These are phyloP conservation scores for Globisporangium nodosum DNA, from an alignment of 352 stramenopile genomes.

Conservation along the genomic window DNA sequence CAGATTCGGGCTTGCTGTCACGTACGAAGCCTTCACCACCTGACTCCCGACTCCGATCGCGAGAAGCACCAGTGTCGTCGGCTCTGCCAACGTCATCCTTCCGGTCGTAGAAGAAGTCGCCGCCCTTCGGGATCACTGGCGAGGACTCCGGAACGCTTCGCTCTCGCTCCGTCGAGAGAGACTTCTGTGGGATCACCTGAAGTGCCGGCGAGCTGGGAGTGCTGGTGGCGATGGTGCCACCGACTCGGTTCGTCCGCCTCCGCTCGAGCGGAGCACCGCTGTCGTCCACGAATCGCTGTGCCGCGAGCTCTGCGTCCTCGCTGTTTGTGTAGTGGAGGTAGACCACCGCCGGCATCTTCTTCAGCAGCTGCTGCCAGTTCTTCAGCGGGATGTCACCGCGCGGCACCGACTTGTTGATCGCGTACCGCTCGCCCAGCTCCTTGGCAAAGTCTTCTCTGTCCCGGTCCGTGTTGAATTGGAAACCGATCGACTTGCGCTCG, in stretches of 20 bases:
- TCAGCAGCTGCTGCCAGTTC: conserved; percentile 47
- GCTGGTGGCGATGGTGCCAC: conserved; percentile 18
- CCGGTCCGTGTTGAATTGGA: conserved; percentile 54
- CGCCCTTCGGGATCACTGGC: neutral
- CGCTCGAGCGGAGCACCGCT: conserved; percentile 28
- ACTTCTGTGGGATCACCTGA: conserved; percentile 16
- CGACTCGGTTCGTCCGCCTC: conserved; percentile 31
- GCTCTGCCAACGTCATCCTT: neutral
- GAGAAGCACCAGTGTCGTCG: neutral
- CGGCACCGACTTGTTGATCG: conserved; percentile 39
- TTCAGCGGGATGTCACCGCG: conserved; percentile 46
- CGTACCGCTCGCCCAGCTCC: conserved; percentile 40
- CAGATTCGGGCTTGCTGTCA: conserved; percentile 1
- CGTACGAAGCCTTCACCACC: neutral
- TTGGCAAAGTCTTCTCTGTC: conserved; percentile 47
- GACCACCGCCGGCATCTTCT: conserved; percentile 23
- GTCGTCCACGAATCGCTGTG: conserved; percentile 36
- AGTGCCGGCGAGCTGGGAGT: conserved; percentile 15
- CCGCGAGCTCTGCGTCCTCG: conserved; percentile 38
- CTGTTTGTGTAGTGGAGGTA: conserved; percentile 53
- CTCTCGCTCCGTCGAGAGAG: conserved; percentile 34
- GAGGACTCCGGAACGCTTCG: conserved; percentile 10
- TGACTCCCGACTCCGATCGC: neutral
- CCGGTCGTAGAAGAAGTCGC: neutral
- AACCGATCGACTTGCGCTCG: conserved; percentile 50